Evolutionary conservation across 2,329 filamentous ascomycete species (phyloP).

Genomic region (Calonectria naviculata): DNA sequence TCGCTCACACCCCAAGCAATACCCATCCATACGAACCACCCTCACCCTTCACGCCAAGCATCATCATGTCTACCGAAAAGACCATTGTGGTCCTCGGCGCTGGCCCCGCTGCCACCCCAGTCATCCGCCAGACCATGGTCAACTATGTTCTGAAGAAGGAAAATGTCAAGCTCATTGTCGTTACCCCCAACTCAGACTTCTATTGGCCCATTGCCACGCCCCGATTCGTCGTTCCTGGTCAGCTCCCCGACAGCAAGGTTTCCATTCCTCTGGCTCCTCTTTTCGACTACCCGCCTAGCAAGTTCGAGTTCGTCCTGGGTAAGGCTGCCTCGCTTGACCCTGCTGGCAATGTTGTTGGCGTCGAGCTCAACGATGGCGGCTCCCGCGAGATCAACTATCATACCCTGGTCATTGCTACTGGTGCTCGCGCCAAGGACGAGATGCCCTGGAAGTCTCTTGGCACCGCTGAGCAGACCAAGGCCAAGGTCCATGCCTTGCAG

Average conservation of each 20-base stretch:
- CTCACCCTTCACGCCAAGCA: neutral
- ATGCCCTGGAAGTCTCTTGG: conserved; percentile 63
- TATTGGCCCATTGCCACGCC: conserved; percentile 62
- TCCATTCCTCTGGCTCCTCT: conserved; percentile 54
- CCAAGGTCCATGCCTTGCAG: conserved; percentile 49
- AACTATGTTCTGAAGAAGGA: conserved; percentile 51
- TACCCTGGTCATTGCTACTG: conserved; percentile 66
- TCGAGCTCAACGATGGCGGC: conserved; percentile 49
- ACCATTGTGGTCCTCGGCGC: conserved; percentile 64
- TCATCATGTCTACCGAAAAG: conserved; percentile 37
- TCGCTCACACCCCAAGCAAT: neutral
- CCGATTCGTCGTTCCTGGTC: conserved; percentile 59
- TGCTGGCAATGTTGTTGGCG: conserved; percentile 52
- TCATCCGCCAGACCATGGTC: conserved; percentile 63
- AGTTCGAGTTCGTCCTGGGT: conserved; percentile 65
- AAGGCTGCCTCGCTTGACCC: conserved; percentile 58
- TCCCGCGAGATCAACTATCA: conserved; percentile 59
- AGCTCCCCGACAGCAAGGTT: conserved; percentile 54
- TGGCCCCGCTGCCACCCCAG: conserved; percentile 56
- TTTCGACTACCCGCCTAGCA: conserved; percentile 55
- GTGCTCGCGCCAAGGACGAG: conserved; percentile 53
- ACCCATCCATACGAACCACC: conserved; percentile 2
- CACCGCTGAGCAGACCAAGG: conserved; percentile 55
- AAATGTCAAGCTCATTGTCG: conserved; percentile 57
- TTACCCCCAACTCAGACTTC: conserved; percentile 60